phyloP scores from a whole-genome alignment of 257 asterid species.

The Oldenlandia corymbosa region DNA sequence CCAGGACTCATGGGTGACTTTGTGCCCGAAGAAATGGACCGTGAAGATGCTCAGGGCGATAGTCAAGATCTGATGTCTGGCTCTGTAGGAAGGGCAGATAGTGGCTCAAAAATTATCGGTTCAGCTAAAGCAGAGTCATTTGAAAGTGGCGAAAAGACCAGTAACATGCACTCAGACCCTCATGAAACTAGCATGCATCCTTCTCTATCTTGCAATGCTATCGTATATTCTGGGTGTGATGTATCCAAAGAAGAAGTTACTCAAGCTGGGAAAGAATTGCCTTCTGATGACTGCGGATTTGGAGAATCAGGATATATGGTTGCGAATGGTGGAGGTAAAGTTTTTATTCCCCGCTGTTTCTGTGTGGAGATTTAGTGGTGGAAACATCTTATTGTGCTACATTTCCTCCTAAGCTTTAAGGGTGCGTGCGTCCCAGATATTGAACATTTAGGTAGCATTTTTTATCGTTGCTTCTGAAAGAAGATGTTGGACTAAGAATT shows the following conservation, averaged over 20 bases:
- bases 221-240: conserved; percentile 76
- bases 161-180: conserved; percentile 50
- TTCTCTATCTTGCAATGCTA: conserved; percentile 96
- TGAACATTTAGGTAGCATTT: not conserved
- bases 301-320: conserved; percentile 69
- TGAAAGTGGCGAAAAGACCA: conserved; percentile 93
- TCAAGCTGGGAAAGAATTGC: conserved; percentile 60
- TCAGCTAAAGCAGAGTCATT: conserved; percentile 88
- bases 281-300: conserved; percentile 75
- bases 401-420: not conserved
- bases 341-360: not conserved
- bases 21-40: conserved; percentile 88
- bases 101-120: conserved; percentile 90
- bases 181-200: conserved; percentile 73
- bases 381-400: not conserved
- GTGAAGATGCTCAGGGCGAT: conserved; percentile 86
- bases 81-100: conserved; percentile 81
- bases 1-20: conserved; percentile 96
- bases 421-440: not conserved
- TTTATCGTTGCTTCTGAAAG: too few relatives aligned
- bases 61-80: conserved; percentile 87
- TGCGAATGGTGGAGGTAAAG: conserved; percentile 59
- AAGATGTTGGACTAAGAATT: too few relatives aligned
- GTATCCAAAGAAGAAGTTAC: conserved; percentile 91
- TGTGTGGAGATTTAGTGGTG: not conserved